These are phyloP conservation scores for Aspergillus sp. DNA, from an alignment of 2,329 filamentous ascomycete species.

Conservation along the genomic window DNA sequence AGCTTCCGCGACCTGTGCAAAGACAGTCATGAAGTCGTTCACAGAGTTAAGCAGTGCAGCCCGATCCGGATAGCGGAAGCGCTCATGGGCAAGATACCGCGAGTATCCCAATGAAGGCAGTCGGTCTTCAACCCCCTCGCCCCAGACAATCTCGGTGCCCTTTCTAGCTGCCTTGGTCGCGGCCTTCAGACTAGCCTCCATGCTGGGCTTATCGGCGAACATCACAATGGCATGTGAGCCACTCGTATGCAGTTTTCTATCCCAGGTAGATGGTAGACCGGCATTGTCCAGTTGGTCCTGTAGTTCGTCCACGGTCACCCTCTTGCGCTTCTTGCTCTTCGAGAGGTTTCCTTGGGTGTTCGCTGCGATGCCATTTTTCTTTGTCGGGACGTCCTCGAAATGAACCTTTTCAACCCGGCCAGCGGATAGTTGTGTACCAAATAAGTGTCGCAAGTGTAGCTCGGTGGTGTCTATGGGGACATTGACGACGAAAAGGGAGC, in stretches of 20 bases:
- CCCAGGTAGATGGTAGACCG: conserved; percentile 70
- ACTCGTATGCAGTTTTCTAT: conserved; percentile 63
- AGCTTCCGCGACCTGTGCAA: conserved; percentile 62
- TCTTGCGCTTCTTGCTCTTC: conserved; percentile 53
- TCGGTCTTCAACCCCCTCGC: conserved; percentile 54
- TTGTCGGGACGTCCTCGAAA: conserved; percentile 58
- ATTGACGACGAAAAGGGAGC: conserved; percentile 88
- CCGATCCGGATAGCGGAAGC: conserved; percentile 65
- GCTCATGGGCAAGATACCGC: conserved; percentile 60
- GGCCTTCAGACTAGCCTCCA: conserved; percentile 73
- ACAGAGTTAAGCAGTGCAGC: conserved; percentile 65
- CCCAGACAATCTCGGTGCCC: conserved; percentile 65
- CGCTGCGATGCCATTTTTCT: conserved; percentile 20
- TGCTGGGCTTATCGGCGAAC: conserved; percentile 77
- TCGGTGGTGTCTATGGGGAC: conserved; percentile 80
- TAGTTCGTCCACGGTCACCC: conserved; percentile 43
- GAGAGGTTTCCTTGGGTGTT: conserved; percentile 18
- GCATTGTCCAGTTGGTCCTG: conserved; percentile 55
- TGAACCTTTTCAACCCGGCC: conserved; percentile 72
- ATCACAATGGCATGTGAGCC: conserved; percentile 76
- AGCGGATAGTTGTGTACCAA: conserved; percentile 67
- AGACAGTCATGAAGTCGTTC: conserved; percentile 82
- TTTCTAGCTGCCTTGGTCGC: conserved; percentile 56
- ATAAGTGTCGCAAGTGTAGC: conserved; percentile 68
- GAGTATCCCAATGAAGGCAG: conserved; percentile 52